A percentile compares a stretch with the other conserved stretches of the same genome.
These are phyloP conservation scores for Penicillium digitatum DNA, from an alignment of 2,329 filamentous ascomycete genomes.

Conservation along the genomic window DNA sequence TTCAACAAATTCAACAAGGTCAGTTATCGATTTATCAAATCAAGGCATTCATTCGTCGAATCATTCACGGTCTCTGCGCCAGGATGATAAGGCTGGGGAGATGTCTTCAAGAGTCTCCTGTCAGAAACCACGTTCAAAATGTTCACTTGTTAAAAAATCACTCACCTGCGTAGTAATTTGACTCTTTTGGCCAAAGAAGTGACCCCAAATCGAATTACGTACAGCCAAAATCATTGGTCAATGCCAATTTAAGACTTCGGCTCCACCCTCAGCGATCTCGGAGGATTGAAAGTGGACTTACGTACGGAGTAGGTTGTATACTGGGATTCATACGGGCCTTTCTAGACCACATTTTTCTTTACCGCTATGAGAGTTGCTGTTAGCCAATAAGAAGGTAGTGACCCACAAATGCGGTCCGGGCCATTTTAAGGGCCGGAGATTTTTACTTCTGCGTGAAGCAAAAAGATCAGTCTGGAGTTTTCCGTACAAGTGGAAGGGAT, in stretches of 20 bases:
- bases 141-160: too few species aligned
- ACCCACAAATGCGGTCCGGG: too few species aligned
- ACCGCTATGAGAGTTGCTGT: too few species aligned
- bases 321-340: too few species aligned
- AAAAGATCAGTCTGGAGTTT: not conserved
- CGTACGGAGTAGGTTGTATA: not conserved
- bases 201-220: slow-evolving; percentile 6
- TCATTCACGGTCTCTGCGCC: not conserved
- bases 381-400: too few species aligned
- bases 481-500: not conserved
- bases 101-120: not conserved
- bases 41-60: slow-evolving; percentile 4
- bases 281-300: not conserved
- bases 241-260: not conserved
- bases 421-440: too few species aligned
- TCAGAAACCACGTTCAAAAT: not conserved
- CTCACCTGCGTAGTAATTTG: not conserved
- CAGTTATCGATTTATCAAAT: not conserved
- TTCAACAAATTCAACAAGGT: not conserved
- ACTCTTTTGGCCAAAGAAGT: slow-evolving; percentile 1
- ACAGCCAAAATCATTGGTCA: slow-evolving; percentile 9
- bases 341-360: too few species aligned
- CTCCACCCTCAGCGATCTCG: not conserved
- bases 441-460: not conserved
- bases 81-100: slow-evolving; percentile 4